phyloP scores from a whole-genome alignment of 371 early-diverging fungal species.

The Mortierella sp. region DNA sequence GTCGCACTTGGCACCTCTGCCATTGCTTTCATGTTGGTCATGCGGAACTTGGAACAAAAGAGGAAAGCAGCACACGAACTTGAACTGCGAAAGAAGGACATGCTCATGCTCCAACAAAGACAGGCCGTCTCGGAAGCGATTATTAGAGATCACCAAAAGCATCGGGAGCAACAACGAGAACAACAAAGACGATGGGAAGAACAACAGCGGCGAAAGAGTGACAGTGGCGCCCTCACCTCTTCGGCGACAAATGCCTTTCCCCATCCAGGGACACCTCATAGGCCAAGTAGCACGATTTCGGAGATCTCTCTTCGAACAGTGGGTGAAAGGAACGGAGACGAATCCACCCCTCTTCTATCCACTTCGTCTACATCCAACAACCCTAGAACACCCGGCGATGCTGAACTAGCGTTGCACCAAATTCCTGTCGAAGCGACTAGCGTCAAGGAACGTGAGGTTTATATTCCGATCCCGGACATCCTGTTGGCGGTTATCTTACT shows the following conservation, averaged over 20 bases:
- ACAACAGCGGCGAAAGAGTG: slow-evolving; percentile 19
- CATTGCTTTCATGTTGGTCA: slow-evolving; percentile 38
- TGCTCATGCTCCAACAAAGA: slow-evolving; percentile 36
- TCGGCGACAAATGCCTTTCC: not conserved
- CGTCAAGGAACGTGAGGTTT: slow-evolving; percentile 31
- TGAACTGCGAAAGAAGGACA: slow-evolving; percentile 21
- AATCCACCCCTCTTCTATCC: not conserved
- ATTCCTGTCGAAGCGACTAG: slow-evolving; percentile 1
- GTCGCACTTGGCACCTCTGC: slow-evolving; percentile 38
- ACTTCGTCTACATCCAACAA: slow-evolving; percentile 4
- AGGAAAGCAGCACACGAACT: slow-evolving; percentile 31
- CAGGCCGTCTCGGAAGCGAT: slow-evolving; percentile 45
- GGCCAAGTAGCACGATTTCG: slow-evolving; percentile 7
- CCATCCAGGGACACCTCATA: not conserved
- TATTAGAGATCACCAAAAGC: slow-evolving; percentile 24
- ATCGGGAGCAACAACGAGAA: slow-evolving; percentile 25
- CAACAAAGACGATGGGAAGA: slow-evolving; percentile 9
- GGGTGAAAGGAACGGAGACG: not conserved
- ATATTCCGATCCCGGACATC: slow-evolving; percentile 59
- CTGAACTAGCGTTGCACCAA: slow-evolving; percentile 15
- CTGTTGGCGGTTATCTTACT: slow-evolving; percentile 52
- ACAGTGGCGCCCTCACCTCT: not conserved
- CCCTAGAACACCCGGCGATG: slow-evolving; percentile 8
- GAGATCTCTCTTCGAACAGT: slow-evolving; percentile 31
- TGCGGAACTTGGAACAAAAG: slow-evolving; percentile 32